A percentile compares a stretch with the other conserved stretches of the same genome.
phyloP scores from a whole-genome alignment of 495 filamentous ascomycete genomes.

The Penicillium waksmanii region DNA sequence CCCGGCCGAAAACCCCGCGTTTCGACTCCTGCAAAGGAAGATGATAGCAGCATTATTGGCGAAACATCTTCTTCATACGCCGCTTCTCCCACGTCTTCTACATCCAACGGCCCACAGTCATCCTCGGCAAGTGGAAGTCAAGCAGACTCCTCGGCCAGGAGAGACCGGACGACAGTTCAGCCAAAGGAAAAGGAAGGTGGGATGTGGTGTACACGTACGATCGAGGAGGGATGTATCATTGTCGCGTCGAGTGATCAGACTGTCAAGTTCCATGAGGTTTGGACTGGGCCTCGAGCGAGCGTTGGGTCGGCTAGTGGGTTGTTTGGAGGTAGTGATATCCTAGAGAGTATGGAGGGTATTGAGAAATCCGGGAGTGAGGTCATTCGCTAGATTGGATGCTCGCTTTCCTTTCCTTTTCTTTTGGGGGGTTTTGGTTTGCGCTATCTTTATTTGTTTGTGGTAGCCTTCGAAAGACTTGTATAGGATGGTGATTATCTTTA shows the following conservation, averaged over 20 bases:
- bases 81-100: not conserved
- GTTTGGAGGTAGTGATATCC: conserved; percentile 83
- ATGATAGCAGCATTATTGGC: conserved; percentile 15
- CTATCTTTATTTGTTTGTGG: conserved; percentile 6
- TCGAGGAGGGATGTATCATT: conserved; percentile 89
- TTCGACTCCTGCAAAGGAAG: conserved; percentile 11
- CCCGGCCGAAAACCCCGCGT: conserved; percentile 40
- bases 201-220: conserved; percentile 59
- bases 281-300: conserved; percentile 66
- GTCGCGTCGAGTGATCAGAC: conserved; percentile 92
- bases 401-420: conserved; percentile 10
- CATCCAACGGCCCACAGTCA: not conserved
- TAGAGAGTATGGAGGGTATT: conserved; percentile 83
- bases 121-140: not conserved
- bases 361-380: conserved; percentile 68
- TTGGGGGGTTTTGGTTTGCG: not conserved
- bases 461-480: not conserved
- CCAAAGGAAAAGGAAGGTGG: conserved; percentile 54
- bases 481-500: no score
- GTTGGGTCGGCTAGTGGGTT: conserved; percentile 63
- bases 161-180: conserved; percentile 23
- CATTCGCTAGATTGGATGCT: conserved; percentile 35
- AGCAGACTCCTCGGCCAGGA: not conserved
- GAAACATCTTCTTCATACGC: not conserved
- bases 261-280: conserved; percentile 96